Evolutionary conservation across 352 stramenopile genomes (phyloP), one percentile per base, ranked within the genome.

Genomic region (Thalassiosira exigua): DNA sequence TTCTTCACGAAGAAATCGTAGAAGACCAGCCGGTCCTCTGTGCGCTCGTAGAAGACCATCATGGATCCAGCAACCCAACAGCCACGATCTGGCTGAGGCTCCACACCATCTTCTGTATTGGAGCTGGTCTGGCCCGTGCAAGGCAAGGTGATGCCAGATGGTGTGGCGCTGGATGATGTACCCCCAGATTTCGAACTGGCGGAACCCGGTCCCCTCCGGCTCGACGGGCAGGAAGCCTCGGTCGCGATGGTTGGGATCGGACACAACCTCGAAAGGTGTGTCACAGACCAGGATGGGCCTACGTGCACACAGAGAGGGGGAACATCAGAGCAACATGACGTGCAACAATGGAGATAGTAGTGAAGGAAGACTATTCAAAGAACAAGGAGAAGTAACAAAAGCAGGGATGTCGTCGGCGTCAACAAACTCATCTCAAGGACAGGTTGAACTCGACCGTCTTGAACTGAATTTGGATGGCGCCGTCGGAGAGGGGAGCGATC

Each of bases 1-100:
- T 90, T 52, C 4, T 67, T 54, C 9, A 81, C 62, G 59, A 90
- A 92, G 21, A 83, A 82, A 70, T 92, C 86, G 64, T 92, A 89
- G 54, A 84, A 90, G 7, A n/a, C 26, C 0, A 77, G 9, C 4
- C 33, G 79, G 9, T 52, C 26, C 60, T 91, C 85, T 14, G 80
- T 88, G n/a, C 39, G 32, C 56, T 67, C 48, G 12, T 26, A 57
- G 22, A 65, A 65, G n/a, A 24, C n/a, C 56, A 61, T 48, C 12
- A 27, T 21, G 4, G 1, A 24, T 5, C 4, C 52, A 26, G 69
- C 9, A 14, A 46, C 19, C 4, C 50, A 14, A 66, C 61, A 17
- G 12, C 32, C 14, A 79, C 44, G n/a, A 74, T 68, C 21, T 73
- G 61, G 4, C 71, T 79, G 17, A 94, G 69, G 0, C 77, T 80